Base-by-base conservation (phyloP, 1,284 basidiomycete genomes). In the Puccinia coronata region DNA sequence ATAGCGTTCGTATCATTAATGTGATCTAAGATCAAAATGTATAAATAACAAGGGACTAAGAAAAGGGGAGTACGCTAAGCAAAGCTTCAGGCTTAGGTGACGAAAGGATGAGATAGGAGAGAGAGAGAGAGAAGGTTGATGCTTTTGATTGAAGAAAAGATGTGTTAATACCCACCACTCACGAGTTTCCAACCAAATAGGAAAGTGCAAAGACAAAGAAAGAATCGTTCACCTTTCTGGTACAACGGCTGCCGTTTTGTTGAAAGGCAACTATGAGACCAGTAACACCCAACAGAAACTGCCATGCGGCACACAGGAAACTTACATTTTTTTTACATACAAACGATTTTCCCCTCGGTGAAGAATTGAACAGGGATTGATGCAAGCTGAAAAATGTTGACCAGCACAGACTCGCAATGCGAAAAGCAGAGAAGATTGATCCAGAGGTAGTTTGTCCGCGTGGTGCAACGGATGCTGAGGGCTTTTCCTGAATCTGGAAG, bases 191-290 rank as follows among this genome's bases (percentile, higher is more conserved):
- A 63, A 41, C 39, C 73, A 75, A 75, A 47, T 75, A 63, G 73
- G 57, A 34, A 75, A 61, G 57, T 28, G 49, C 73, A 75, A 61
- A 75, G 34, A 49, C 53, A 75, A 75, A 47, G 20, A 75, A 75
- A 25, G 73, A 59, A 75, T 39, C 71, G 71, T 39, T 51, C 71
- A 11, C 43, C 43, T 71, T 36, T 36, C 31, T 71, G 69, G 69
- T 71, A 31, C 5, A 53, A 71, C 25, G 53, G 49, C 25, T 51
- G 41, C 47, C 31, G 65, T 61, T 43, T 25, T 12, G 47, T 43
- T 71, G 18, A 53, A 71, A 71, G 69, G 69, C 49, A 49, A 53
- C 49, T 0, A 12, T 25, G 43, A 53, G 49, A 71, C 43, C 43
- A 49, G 31, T 8, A 47, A 69, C n/a, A 4, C 18, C 65, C 39